These are phyloP conservation scores for Colletotrichum zoysiae DNA, from an alignment of 2,329 filamentous ascomycete species.

Conservation along the genomic window DNA sequence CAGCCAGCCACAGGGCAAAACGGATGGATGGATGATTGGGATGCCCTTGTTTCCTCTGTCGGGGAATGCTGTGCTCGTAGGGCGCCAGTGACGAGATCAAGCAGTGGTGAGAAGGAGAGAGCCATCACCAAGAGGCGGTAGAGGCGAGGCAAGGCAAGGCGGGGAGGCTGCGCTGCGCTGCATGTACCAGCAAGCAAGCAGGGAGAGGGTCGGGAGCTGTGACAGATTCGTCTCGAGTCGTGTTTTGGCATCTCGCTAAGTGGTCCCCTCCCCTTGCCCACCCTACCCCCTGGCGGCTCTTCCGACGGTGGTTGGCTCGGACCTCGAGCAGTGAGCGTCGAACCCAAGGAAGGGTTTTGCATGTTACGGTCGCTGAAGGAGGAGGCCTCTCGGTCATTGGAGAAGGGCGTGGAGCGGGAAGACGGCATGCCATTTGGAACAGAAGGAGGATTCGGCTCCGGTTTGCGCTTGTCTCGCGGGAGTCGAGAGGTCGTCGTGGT, in stretches of 20 bases:
- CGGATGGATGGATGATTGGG: background rate
- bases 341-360: slow-evolving; percentile 26
- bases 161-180: background rate
- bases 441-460: background rate
- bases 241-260: slow-evolving; percentile 55
- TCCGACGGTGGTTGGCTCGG: slow-evolving; percentile 32
- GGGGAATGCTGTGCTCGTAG: too few relatives aligned
- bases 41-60: background rate
- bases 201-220: slow-evolving; percentile 49
- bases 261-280: background rate
- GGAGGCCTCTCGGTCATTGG: slow-evolving; percentile 17
- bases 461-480: background rate
- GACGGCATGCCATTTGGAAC: background rate
- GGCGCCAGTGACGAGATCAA: background rate
- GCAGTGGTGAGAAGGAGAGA: slow-evolving; percentile 4
- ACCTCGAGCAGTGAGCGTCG: slow-evolving; percentile 12
- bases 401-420: background rate
- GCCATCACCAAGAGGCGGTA: background rate
- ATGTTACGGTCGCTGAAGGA: background rate
- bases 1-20: slow-evolving; percentile 2
- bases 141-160: background rate
- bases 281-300: slow-evolving; percentile 22
- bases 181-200: background rate
- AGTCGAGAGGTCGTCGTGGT: background rate
- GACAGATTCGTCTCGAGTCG: slow-evolving; percentile 64